Conservation (phyloP, 2,329 filamentous ascomycete genomes). For the Diaporthe aspalathi region DNA sequence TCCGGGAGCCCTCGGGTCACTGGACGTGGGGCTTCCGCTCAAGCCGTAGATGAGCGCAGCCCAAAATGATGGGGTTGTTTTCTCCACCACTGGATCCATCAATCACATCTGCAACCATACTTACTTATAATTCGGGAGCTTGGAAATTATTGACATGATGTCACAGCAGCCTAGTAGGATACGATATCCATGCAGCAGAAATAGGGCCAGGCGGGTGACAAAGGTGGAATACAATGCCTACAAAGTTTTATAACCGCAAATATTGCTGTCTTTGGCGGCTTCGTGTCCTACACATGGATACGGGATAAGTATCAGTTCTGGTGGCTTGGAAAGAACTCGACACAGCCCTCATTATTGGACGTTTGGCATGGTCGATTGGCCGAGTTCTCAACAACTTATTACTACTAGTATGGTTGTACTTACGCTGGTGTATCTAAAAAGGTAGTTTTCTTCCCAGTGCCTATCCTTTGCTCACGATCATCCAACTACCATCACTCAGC, state of each 20-base stretch:
- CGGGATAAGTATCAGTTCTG: neutral
- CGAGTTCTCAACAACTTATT: too few relatives aligned
- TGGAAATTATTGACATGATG: too few relatives aligned
- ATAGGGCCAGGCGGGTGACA: too few relatives aligned
- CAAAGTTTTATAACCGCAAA: too few relatives aligned
- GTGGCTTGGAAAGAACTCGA: neutral
- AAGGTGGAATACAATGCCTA: too few relatives aligned
- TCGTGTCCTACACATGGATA: too few relatives aligned
- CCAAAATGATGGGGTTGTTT: neutral
- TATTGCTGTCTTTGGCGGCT: too few relatives aligned
- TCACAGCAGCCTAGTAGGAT: too few relatives aligned
- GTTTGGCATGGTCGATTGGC: neutral
- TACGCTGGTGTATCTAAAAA: too few relatives aligned
- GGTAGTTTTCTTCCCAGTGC: neutral
- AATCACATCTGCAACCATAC: neutral
- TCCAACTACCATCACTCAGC: neutral
- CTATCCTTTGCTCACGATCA: neutral
- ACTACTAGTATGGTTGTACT: too few relatives aligned
- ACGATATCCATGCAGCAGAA: too few relatives aligned
- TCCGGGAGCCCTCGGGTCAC: constrained; percentile 45
- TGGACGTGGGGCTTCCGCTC: constrained; percentile 44
- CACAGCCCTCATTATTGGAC: neutral
- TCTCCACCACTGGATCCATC: too few relatives aligned
- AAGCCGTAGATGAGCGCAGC: neutral
- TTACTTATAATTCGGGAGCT: neutral